phyloP scores from a whole-genome alignment of 2,329 filamentous ascomycete species.

The Phaeoacremonium minimum region DNA sequence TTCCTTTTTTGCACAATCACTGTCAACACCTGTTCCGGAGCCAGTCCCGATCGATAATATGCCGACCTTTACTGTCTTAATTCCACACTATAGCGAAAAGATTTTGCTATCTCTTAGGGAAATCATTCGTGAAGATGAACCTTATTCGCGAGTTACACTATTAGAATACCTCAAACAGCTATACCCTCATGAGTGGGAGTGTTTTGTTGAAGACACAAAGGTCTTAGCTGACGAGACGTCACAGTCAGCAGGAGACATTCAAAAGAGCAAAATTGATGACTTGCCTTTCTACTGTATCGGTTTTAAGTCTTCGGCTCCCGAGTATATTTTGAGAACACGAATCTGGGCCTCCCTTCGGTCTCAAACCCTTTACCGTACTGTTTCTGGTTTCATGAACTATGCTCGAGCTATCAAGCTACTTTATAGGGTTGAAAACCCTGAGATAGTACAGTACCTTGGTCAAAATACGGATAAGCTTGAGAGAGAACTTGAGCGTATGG shows the following conservation, averaged over 20 bases:
- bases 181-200: slow-evolving; percentile 98
- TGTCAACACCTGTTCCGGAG: slow-evolving; percentile 96
- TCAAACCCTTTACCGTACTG: slow-evolving; percentile 94
- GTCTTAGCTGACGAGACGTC: slow-evolving; percentile 97
- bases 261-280: slow-evolving; percentile 99
- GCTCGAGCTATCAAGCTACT: slow-evolving; percentile 97
- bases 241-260: slow-evolving; percentile 88
- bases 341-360: slow-evolving; percentile 98
- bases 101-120: slow-evolving; percentile 93
- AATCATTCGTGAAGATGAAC: slow-evolving; percentile 98
- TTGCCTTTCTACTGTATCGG: slow-evolving; percentile 99
- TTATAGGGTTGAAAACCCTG: slow-evolving; percentile 97
- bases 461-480: slow-evolving; percentile 98
- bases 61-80: slow-evolving; percentile 97
- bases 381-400: slow-evolving; percentile 99
- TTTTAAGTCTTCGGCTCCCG: slow-evolving; percentile 98
- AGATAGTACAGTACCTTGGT: slow-evolving; percentile 99
- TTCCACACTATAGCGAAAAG: slow-evolving; percentile 98
- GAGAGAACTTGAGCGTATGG: slow-evolving; percentile 96
- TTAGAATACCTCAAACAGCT: slow-evolving; percentile 97
- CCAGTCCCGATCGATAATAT: slow-evolving; percentile 98
- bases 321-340: slow-evolving; percentile 95
- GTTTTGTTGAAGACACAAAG: slow-evolving; percentile 99
- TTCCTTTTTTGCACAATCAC: slow-evolving; percentile 96
- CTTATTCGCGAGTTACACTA: slow-evolving; percentile 94